Percentiles rank a stretch among this genome's conserved stretches.
These are phyloP conservation scores for Neonectria ditissima DNA, from an alignment of 2,329 filamentous ascomycete species.

Conservation along the genomic window DNA sequence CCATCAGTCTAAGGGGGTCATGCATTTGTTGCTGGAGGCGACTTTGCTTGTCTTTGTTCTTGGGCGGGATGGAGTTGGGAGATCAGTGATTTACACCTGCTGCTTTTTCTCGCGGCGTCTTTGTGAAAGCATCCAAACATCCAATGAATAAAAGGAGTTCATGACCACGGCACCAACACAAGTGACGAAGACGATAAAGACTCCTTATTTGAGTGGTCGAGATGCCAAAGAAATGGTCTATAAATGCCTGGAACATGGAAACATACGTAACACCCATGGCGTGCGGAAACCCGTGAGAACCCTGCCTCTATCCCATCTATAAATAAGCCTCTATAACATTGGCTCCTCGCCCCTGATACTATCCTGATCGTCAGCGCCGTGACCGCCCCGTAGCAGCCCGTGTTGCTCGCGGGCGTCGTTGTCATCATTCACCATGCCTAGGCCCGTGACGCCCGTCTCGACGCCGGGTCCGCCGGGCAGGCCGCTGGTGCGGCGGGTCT, in stretches of 20 bases:
- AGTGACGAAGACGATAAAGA: not conserved
- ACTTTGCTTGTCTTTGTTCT: slow-evolving; percentile 1
- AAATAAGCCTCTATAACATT: slow-evolving; percentile 40
- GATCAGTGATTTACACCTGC: not conserved
- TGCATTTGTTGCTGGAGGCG: not conserved
- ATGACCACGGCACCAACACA: not conserved
- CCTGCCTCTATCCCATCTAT: slow-evolving; percentile 22
- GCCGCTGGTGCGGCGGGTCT: slow-evolving; percentile 61
- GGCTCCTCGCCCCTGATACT: slow-evolving; percentile 43
- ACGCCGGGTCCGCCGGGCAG: slow-evolving; percentile 38
- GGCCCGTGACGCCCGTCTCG: slow-evolving; percentile 50
- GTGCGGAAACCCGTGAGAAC: slow-evolving; percentile 7
- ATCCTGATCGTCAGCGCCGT: slow-evolving; percentile 50
- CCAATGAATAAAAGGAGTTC: slow-evolving; percentile 3
- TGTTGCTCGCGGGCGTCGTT: slow-evolving; percentile 56
- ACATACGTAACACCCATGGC: slow-evolving; percentile 9
- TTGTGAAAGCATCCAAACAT: slow-evolving; percentile 16
- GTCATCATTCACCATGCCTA: slow-evolving; percentile 47
- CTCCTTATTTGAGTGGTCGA: not conserved
- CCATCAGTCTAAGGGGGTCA: not conserved
- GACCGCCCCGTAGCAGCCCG: slow-evolving; percentile 55
- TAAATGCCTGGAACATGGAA: not conserved
- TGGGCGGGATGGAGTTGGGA: not conserved
- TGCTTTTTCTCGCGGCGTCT: slow-evolving; percentile 1
- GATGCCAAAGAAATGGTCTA: not conserved